Evolutionary conservation across 1,139 yeast species (phyloP).

Genomic region (Ashbya aceris): DNA sequence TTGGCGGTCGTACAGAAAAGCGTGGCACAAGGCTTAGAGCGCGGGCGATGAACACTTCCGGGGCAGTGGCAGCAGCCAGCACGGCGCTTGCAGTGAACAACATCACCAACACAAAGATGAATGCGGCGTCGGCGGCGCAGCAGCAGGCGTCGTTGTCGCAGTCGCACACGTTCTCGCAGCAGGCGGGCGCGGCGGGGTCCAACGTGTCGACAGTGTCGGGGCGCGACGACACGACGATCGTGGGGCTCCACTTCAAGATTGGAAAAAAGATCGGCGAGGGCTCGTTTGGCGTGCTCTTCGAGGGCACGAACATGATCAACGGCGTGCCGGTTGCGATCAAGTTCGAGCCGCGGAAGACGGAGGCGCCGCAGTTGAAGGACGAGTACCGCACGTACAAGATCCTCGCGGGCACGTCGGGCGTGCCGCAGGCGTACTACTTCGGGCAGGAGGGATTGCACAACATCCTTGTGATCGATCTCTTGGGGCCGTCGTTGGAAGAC

Average conservation of each 20-base stretch:
- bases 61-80: slow-evolving; percentile 7
- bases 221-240: slow-evolving; percentile 38
- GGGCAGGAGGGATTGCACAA: slow-evolving; percentile 78
- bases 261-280: slow-evolving; percentile 84
- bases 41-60: slow-evolving; percentile 4
- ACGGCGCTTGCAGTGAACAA: slow-evolving; percentile 7
- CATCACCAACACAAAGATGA: slow-evolving; percentile 8
- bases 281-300: slow-evolving; percentile 74
- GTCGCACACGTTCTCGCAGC: slow-evolving; percentile 6
- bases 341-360: slow-evolving; percentile 71
- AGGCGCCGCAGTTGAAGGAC: slow-evolving; percentile 72
- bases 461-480: slow-evolving; percentile 59
- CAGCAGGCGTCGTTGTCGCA: slow-evolving; percentile 4
- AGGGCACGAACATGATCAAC: slow-evolving; percentile 67
- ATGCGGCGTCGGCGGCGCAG: slow-evolving; percentile 1
- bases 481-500: slow-evolving; percentile 74
- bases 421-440: slow-evolving; percentile 68
- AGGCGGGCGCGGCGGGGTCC: slow-evolving; percentile 4
- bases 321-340: slow-evolving; percentile 72
- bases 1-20: not conserved
- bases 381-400: slow-evolving; percentile 68
- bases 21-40: not conserved
- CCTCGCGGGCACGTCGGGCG: slow-evolving; percentile 50
- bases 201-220: slow-evolving; percentile 10
- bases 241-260: slow-evolving; percentile 70